phyloP scores from a whole-genome alignment of 192 early-diverging fungal genomes.

The Rhizophagus sp. region DNA sequence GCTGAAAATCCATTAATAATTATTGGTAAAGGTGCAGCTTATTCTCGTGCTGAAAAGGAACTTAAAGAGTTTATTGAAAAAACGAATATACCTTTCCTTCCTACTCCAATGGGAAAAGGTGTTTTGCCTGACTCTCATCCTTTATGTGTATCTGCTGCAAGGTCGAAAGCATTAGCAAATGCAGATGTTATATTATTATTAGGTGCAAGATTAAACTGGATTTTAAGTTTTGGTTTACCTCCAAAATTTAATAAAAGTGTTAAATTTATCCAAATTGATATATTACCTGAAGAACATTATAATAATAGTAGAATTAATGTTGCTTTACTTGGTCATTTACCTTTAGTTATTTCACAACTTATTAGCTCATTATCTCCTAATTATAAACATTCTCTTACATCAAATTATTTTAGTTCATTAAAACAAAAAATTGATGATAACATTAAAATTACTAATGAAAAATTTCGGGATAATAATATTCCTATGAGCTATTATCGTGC shows the following conservation, averaged over 20 bases:
- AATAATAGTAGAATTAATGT: constrained; percentile 53
- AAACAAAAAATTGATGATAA: constrained; percentile 46
- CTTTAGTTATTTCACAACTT: constrained; percentile 56
- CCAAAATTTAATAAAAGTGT: constrained; percentile 54
- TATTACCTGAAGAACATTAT: constrained; percentile 64
- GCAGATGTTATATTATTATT: constrained; percentile 71
- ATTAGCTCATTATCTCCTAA: background rate
- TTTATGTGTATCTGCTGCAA: constrained; percentile 62
- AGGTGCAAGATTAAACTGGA: constrained; percentile 75
- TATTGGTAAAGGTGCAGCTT: constrained; percentile 76
- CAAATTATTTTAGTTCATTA: constrained; percentile 36
- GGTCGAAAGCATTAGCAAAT: constrained; percentile 61
- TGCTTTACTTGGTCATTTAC: constrained; percentile 63
- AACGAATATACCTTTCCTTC: constrained; percentile 66
- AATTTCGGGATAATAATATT: constrained; percentile 42
- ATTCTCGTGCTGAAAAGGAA: constrained; percentile 64
- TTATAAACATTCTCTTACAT: background rate
- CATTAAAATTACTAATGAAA: constrained; percentile 39
- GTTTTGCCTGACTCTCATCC: constrained; percentile 64
- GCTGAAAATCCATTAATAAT: constrained; percentile 65
- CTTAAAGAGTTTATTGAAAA: constrained; percentile 54
- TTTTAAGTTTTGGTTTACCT: constrained; percentile 66
- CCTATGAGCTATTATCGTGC: constrained; percentile 71
- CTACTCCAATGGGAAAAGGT: constrained; percentile 77
- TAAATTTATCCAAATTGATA: constrained; percentile 74